Evolutionary conservation across 75 land plant genomes (phyloP), one percentile per base, ranked within the genome.

Genomic region (Pinus taeda): DNA sequence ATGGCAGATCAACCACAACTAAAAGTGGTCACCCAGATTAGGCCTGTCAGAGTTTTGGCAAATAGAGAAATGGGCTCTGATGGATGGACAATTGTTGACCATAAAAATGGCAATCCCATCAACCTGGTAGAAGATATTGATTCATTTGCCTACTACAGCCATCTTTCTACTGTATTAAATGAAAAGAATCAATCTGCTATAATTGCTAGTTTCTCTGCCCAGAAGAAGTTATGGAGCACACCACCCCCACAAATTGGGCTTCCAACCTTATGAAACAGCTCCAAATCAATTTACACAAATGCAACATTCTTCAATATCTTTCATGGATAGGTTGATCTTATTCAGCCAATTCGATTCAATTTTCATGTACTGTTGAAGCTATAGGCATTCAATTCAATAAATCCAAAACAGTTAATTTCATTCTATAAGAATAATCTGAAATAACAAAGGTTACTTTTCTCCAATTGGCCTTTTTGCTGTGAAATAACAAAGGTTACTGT

Each of bases 121-220:
- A 78, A 77, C 15, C 75, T 91, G 20, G 17, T 88, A 39, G 73
- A 81, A 33, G 59, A 36, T 55, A 15, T 89, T 22, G 73, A 88
- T 57, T 72, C 60, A 4, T 30, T n/a, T 26, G 91, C 82, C 37
- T 86, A 80, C 57, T 86, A 86, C 73, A 57, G 77, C 76, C 59
- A 64, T 2, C 80, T 88, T 57, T 80, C 89, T 30, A 74, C 57
- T 49, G 22, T 63, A 26, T 78, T 90, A 3, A 73, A 83, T 17
- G 72, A 78, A 26, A 60, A 56, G 49, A 76, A 78, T 11, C 92
- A 90, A 57, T 81, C 89, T 67, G 92, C 92, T 53, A 81, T 90
- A 2, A 37, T 87, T 60, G 84, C 77, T 30, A 91, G 88, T 75
- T 88, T 86, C 71, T 73, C 79, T 37, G 88, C 84, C 17, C 90